Base-by-base conservation (phyloP, 306 rosid genomes). In the Cicer pinnatifidum region DNA sequence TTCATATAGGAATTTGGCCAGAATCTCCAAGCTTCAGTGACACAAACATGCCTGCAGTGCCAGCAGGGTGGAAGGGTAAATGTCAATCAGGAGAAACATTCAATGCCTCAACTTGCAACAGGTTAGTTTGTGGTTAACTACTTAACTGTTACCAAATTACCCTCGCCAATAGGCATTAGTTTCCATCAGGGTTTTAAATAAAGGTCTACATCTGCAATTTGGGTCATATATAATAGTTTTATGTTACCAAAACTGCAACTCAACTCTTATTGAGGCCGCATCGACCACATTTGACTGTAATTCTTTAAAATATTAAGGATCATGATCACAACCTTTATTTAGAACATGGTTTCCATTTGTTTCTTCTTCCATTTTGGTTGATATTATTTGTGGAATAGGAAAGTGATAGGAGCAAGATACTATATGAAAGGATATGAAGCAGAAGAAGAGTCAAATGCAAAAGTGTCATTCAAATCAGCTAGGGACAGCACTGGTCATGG, bases 401-500 rank as follows among this genome's bases (percentile, higher is more conserved):
- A 91, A 83, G 76, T 91, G 80, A 89, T 91, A 73, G 97, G 97
- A 50, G 97, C 97, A 6, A 87, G 92, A 82, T 91, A 89, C 86
- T 91, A 89, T 38, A 69, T 78, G 80, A 82, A 84, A 59, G 97
- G 97, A 46, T 91, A 89, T 71, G 85, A 83, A 78, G 90, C 89
- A 47, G 94, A 91, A 56, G 94, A 87, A 84, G 91, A 75, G 23
- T 75, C 88, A 52, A 78, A 69, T 1, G 71, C 68, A 73, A 78
- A 73, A 70, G 72, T 80, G 20, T 75, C 88, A n/a, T 91, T 85
- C 82, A 91, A 61, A 53, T 91, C 97, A 12, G 86, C 97, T 17
- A 84, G 97, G 85, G 97, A 91, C 65, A 89, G 94, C 86, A 68
- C 86, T 0, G 97, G 97, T 10, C 97, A 91, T 76, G 97, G 97